Base-by-base conservation (phyloP, 352 stramenopile species). In the Thraustochytrium sp. region DNA sequence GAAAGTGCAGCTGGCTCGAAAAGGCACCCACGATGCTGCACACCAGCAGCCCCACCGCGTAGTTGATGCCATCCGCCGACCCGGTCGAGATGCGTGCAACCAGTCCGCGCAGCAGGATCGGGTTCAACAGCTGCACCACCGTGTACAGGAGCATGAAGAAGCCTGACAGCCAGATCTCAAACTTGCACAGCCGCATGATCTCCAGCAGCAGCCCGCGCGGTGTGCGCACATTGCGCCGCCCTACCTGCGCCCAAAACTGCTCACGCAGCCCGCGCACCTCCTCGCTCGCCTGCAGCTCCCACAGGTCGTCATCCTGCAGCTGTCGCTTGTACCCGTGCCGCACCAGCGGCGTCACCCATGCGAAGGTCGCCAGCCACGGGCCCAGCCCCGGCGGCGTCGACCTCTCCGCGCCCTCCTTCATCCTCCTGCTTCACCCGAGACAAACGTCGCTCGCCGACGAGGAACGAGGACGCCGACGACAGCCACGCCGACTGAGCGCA, bases 101-200 rank as follows among this genome's bases (percentile, higher is more conserved):
- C 9, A 75, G 37, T 26, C 53, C 62, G 18, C 62, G 38, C 16
- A 75, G 44, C 21, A 75, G 40, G 37, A 75, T 51, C 23, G 62
- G 62, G 37, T 54, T 75, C 44, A 37, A 29, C 4, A 75, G 62
- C 44, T 75, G 62, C 23, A 37, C 62, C 4, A 5, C 18, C 36
- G 62, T 54, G 62, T 75, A 75, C 9, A 75, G 31, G n/a, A 54
- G 11, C 62, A 75, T 75, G 62, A 51, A 75, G 26, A 75, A 26
- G 62, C 37, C 62, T 5, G 62, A 75, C 16, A 53, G n/a, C 18
- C 11, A 21, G 5, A 75, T 37, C 29, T 75, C 62, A 16, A 16
- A n/a, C 18, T 5, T 13, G 37, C 37, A 31, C 11, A 51, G 29
- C 13, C 62, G 37, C 38, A 75, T 26, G 44, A 75, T 54, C 1